Percentiles rank a stretch among this genome's conserved stretches.
phyloP scores from a whole-genome alignment of 2,329 filamentous ascomycete genomes.

The Colletotrichum abscissum region DNA sequence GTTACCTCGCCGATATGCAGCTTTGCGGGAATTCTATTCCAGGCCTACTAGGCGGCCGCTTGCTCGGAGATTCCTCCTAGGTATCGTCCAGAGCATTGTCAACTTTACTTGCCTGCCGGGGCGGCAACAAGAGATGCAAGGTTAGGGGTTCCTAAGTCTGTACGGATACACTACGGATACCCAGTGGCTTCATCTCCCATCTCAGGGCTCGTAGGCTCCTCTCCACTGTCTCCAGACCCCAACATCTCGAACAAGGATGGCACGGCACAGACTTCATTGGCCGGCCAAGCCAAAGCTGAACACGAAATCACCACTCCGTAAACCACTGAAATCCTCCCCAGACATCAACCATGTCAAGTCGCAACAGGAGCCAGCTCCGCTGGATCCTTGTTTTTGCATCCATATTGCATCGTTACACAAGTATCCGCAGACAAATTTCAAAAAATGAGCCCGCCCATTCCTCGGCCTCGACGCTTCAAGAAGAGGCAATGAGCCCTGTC shows the following conservation, averaged over 20 bases:
- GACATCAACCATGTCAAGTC: conserved; percentile 9
- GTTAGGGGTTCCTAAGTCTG: not conserved
- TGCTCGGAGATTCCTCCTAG: not conserved
- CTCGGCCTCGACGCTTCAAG: not conserved
- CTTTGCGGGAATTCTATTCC: not conserved
- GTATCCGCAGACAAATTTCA: not conserved
- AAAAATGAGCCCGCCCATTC: not conserved
- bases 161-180: too few relatives aligned
- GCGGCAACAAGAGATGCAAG: not conserved
- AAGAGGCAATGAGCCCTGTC: not conserved
- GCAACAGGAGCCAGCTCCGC: conserved; percentile 4
- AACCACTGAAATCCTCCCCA: not conserved
- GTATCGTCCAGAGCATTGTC: not conserved
- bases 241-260: not conserved
- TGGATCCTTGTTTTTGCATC: not conserved
- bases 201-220: not conserved
- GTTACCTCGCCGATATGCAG: not conserved
- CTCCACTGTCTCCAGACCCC: not conserved
- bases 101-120: not conserved
- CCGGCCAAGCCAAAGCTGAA: conserved; percentile 20
- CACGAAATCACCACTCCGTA: not conserved
- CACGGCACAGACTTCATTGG: not conserved
- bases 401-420: not conserved
- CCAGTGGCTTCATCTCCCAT: not conserved
- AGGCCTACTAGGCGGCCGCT: not conserved